Percentiles rank a stretch among this genome's conserved stretches.
Evolutionary conservation across 768 basidiomycete genomes (phyloP).

Genomic region (Suillus weaverae): DNA sequence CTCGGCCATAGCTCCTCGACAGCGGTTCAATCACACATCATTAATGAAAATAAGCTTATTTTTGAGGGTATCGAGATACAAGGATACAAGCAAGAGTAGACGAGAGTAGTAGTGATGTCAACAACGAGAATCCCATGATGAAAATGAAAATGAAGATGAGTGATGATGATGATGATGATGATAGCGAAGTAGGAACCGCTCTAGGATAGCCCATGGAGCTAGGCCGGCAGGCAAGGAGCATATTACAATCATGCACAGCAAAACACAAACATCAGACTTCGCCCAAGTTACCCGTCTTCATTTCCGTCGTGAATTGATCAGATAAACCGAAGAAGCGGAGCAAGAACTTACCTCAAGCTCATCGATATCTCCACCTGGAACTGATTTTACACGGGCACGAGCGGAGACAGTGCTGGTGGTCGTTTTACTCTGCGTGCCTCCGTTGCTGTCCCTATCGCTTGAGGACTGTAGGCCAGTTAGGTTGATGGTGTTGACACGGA

Average conservation of each 20-base stretch:
- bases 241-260: background rate
- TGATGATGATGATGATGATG: background rate
- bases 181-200: background rate
- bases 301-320: background rate
- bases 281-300: background rate
- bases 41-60: conserved; percentile 1
- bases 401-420: background rate
- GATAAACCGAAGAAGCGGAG: background rate
- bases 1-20: background rate
- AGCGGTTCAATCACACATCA: background rate
- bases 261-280: background rate
- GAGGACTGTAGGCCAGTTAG: conserved; percentile 5
- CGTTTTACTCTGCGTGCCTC: background rate
- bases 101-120: background rate
- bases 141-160: background rate
- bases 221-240: background rate
- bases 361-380: background rate
- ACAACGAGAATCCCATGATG: background rate
- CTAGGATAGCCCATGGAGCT: background rate
- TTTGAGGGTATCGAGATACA: background rate
- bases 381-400: background rate
- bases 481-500: conserved; percentile 7
- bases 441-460: background rate
- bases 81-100: background rate
- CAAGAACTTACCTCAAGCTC: background rate